Base-by-base conservation (phyloP, 192 early-diverging fungal species). In the Thoreauomyces humboldtii region DNA sequence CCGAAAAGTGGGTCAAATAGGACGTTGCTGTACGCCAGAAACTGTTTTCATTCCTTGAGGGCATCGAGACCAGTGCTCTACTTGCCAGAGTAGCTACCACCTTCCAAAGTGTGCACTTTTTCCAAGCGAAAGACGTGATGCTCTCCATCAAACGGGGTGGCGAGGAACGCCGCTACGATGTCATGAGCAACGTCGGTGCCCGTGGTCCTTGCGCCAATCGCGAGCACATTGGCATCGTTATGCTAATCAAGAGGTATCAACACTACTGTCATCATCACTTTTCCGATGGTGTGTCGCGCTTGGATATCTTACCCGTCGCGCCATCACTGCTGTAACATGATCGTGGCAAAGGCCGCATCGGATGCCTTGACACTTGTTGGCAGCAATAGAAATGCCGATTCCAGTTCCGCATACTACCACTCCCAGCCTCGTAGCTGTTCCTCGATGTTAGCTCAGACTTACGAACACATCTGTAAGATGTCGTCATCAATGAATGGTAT, bases 291-390 rank as follows among this genome's bases (percentile, higher is more conserved):
- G n/a, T n/a, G n/a, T n/a, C n/a, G n/a, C n/a, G n/a, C n/a, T n/a
- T n/a, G n/a, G n/a, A n/a, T n/a, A n/a, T n/a, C 38, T n/a, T 72
- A 72, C 70, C 65, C 28, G 46, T 51, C 72, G 45, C 35, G 67
- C 58, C 66, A 73, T 69, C 55, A 34, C 34, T 29, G 64, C 72
- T 17, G 72, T 70, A 35, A 61, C 69, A 19, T 73, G 72, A 41
- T 73, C 72, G 48, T 73, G 67, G n/a, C 59, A 61, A 0, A 73
- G 67, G 32, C 67, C 72, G 52, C 67, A 69, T 19, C 72, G 72
- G 34, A 70, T 55, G n/a, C 72, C 72, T 24, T 64, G n/a, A 24
- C 74, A 34, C 36, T 73, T 73, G 59, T 73, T 73, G 34, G 72
- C 72, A 4, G 72, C 65, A 14, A 73, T 73, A 11, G 64, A 67